Evolutionary conservation across 805 yeast genomes (phyloP).

Genomic region (Candida pini): DNA sequence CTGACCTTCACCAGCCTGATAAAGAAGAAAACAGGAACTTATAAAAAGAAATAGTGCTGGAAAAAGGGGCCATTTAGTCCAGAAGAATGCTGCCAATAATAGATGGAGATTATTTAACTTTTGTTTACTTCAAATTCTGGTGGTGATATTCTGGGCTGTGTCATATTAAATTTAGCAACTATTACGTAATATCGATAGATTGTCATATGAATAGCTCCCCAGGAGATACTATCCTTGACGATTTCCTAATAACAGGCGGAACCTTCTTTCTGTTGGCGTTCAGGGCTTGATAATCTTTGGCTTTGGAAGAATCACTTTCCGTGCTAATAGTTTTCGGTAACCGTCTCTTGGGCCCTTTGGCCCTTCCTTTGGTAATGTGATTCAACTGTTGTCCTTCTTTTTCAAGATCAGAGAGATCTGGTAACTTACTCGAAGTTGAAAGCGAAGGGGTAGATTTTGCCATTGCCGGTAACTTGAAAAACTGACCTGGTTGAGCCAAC

Average conservation of each 20-base stretch:
- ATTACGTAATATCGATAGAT: too few relatives aligned
- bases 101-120: too few relatives aligned
- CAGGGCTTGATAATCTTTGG: neutral
- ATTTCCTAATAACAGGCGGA: conserved; percentile 24
- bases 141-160: too few relatives aligned
- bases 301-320: neutral
- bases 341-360: conserved; percentile 49
- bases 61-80: too few relatives aligned
- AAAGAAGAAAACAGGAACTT: too few relatives aligned
- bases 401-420: conserved; percentile 16
- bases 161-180: too few relatives aligned
- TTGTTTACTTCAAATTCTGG: too few relatives aligned
- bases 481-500: conserved; percentile 12
- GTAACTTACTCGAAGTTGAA: conserved; percentile 17
- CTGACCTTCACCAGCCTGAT: too few relatives aligned
- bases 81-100: too few relatives aligned
- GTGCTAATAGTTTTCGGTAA: conserved; percentile 30
- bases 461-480: conserved; percentile 23
- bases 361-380: conserved; percentile 41
- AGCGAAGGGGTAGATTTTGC: conserved; percentile 28
- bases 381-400: conserved; percentile 27
- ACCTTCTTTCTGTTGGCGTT: conserved; percentile 10
- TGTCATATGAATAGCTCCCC: conserved; percentile 23
- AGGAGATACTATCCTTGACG: conserved; percentile 24
- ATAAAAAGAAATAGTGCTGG: too few relatives aligned